Evolutionary conservation across 331 rosid species (phyloP), one percentile per base, ranked within the genome.

Genomic region (Quercus phellos): DNA sequence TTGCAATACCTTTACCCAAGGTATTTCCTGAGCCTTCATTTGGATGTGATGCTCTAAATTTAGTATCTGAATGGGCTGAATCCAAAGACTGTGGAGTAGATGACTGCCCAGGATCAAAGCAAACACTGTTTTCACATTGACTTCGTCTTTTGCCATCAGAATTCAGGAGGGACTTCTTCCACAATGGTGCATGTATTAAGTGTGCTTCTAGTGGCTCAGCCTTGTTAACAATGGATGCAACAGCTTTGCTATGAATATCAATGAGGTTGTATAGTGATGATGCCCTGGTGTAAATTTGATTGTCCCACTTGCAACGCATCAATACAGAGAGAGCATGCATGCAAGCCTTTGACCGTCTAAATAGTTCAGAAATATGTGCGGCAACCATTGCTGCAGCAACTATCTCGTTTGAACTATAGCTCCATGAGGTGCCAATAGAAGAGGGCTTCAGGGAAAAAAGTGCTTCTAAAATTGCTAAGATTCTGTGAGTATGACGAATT

Each of bases 361-460:
- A 94, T 81, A 94, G 81, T 68, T 94, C 99, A 76, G 99, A 92
- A 81, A 94, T 88, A 85, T 94, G 99, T 26, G 99, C 99, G 4
- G 99, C 99, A 85, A 94, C 99, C 99, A 94, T 94, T 17, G 99
- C 99, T 78, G 99, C 99, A 61, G 99, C 99, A 80, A 94, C 97
- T 79, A 94, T 94, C 88, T 94, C 99, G 71, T 90, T 90, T 54
- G 99, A 94, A 84, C 99, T 92, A 88, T 87, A 93, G 87, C 92
- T 92, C 97, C 99, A 92, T 5, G 97, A 89, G 19, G 99, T 92
- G 55, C 99, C 99, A 81, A 94, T 85, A 76, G 99, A 86, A 78
- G 99, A 94, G 38, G 99, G 99, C 85, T 92, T 93, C 78, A 94
- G 81, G 30, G 90, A 89, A 83, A 94, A 94, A 46, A 92, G 86